Evolutionary conservation across 495 filamentous ascomycete species (phyloP), one percentile per base, ranked within the genome.

Genomic region (Astrothelium macrocarpum): DNA sequence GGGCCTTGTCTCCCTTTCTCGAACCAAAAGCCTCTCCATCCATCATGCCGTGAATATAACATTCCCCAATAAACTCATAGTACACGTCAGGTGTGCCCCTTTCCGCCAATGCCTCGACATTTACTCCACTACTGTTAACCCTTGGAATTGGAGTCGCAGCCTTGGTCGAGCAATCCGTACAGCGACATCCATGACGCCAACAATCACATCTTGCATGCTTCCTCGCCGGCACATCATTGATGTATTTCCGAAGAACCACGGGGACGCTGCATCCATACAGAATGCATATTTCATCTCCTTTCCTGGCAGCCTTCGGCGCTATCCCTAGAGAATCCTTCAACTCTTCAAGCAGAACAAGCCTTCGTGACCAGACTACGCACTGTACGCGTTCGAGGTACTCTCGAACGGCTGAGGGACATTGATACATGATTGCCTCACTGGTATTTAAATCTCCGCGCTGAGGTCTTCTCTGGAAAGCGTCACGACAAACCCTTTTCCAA

Each of bases 401-500:
- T 28, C 20, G 36, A 2, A 59, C 58, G 28, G 59, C 59, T 1
- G 62, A 65, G 36, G 62, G 62, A 59, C 65, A 67, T 11, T 67
- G 32, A 34, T 53, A 62, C 20, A 59, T 65, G 43, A 79, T 75
- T 18, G 78, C 59, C 9, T 68, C 70, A 0, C 60, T 67, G 5
- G 75, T 78, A 63, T 77, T 71, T 20, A 80, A 68, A 23, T 70
- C 46, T 0, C 69, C 74, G 42, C 72, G 69, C 1, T 18, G 2
- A 16, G 39, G 56, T 16, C 64, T 32, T 18, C 56, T 29, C 31
- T 63, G 39, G 20, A 62, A 42, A 31, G 59, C 59, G 3, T 60
- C 59, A 3, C 59, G 59, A 43, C 59, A 60, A 5, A 43, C 59
- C 12, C 34, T 61, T 16, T 62, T 34, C 58, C 49, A 64, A n/a